These are phyloP conservation scores for Leptomonas pyrrhocoris DNA, from an alignment of 208 protist species.

Conservation along the genomic window DNA sequence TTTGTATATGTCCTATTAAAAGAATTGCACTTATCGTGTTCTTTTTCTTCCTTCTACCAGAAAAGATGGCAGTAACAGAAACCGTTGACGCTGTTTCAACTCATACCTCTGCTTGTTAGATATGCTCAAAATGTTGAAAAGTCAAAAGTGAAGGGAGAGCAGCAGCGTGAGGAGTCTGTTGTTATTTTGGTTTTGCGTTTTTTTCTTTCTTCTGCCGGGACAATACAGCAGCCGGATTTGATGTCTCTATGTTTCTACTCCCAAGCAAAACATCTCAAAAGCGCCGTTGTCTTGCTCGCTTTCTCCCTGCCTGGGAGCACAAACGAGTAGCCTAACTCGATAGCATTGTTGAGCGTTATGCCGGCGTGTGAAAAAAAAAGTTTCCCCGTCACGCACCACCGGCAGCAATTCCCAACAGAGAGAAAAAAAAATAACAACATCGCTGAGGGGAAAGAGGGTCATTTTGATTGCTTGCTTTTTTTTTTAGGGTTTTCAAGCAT, in stretches of 20 bases:
- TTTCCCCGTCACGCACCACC: neutral
- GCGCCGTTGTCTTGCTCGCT: neutral
- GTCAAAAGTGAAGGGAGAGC: neutral
- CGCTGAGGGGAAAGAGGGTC: neutral
- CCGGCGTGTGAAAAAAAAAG: neutral
- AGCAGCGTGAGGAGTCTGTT: no score
- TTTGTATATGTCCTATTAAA: conserved; percentile 1
- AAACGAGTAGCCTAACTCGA: neutral
- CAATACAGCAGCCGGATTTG: no score
- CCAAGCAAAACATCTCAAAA: neutral
- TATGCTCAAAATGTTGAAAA: neutral
- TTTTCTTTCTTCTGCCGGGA: neutral
- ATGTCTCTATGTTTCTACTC: neutral
- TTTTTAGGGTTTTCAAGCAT: conserved; percentile 10
- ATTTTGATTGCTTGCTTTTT: conserved; percentile 22
- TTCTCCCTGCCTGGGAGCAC: neutral
- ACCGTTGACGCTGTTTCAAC: neutral
- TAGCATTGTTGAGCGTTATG: neutral
- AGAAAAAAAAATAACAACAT: neutral
- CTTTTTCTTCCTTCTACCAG: neutral
- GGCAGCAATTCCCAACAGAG: neutral
- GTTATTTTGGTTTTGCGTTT: no score
- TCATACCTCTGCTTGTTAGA: neutral
- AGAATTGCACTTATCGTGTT: neutral
- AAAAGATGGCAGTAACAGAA: neutral